Base-by-base conservation (phyloP, 225 moss, liverwort and hornwort species). In the Physcomitrellopsis africana region DNA sequence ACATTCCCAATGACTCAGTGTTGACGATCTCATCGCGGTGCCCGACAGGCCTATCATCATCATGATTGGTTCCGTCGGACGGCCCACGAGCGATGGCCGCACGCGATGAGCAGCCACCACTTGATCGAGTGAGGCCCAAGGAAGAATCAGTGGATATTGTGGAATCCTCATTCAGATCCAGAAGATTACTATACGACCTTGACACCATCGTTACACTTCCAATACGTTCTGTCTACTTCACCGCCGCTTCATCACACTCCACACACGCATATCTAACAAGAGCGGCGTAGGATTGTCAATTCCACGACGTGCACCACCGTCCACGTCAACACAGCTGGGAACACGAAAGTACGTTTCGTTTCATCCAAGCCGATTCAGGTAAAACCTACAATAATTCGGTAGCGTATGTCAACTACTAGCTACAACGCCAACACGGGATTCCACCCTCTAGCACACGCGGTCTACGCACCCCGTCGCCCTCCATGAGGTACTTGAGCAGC, bases 141-240 rank as follows among this genome's bases (percentile, higher is more conserved):
- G 72, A 52, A 83, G 86, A 86, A 81, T 94, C 86, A 60, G 72
- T 82, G 74, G 81, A 78, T 79, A 89, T 71, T 51, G 81, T 74
- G 51, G 83, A 78, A 69, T 92, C 96, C 68, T 89, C 88, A 70
- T 85, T 86, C 60, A 96, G 89, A 94, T 96, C 96, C 91, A 94
- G 48, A 58, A 96, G 82, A 89, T 92, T 96, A 47, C 85, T 88
- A 65, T 92, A 96, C 72, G 96, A 96, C 82, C 92, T 80, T 78
- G 96, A 92, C 84, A 88, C 91, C 96, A 96, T 96, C 65, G 71
- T 65, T 60, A 5, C 55, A 17, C 70, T 22, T 65, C 52, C n/a
- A 49, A 13, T 10, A 24, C 32, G 26, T 63, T 52, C 69, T 64
- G 32, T 76, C 73, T 67, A 51, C 26, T 43, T 53, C 54, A 29